phyloP scores from a whole-genome alignment of 306 rosid genomes.

The Trifolium subterraneum region DNA sequence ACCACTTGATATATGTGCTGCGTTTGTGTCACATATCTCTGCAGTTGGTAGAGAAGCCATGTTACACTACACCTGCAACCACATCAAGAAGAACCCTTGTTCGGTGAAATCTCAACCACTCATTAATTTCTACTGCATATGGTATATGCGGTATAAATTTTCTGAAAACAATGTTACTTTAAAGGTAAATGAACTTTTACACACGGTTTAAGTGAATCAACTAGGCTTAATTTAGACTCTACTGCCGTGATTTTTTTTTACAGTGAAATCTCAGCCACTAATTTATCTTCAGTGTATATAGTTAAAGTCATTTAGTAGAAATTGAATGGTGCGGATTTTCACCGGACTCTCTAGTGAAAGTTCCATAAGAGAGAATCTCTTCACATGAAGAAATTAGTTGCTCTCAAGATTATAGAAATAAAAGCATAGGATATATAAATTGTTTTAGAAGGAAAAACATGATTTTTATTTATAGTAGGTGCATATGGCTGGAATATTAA shows the following conservation, averaged over 20 bases:
- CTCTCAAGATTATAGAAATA: not conserved
- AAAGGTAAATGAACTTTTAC: not conserved
- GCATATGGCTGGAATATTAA: not conserved
- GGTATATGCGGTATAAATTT: no score
- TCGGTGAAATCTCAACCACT: no score
- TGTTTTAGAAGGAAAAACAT: not conserved
- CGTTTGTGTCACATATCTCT: constrained; percentile 53
- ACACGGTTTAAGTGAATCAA: not conserved
- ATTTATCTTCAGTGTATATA: not conserved
- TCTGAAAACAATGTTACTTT: no score
- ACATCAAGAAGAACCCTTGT: not conserved
- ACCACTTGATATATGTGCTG: constrained; percentile 39
- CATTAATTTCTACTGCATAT: not conserved
- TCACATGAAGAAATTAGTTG: not conserved
- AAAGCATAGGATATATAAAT: not conserved
- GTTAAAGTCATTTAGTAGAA: not conserved
- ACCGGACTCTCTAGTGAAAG: not conserved
- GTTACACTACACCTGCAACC: constrained; percentile 18
- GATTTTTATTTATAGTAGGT: not conserved
- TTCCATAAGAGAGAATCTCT: not conserved
- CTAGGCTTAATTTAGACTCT: not conserved
- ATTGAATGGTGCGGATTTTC: not conserved
- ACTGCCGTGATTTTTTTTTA: no score
- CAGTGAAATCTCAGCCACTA: not conserved
- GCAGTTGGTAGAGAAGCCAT: constrained; percentile 50